These are phyloP conservation scores for Neurospora hispaniola DNA, from an alignment of 495 filamentous ascomycete species.

Conservation along the genomic window DNA sequence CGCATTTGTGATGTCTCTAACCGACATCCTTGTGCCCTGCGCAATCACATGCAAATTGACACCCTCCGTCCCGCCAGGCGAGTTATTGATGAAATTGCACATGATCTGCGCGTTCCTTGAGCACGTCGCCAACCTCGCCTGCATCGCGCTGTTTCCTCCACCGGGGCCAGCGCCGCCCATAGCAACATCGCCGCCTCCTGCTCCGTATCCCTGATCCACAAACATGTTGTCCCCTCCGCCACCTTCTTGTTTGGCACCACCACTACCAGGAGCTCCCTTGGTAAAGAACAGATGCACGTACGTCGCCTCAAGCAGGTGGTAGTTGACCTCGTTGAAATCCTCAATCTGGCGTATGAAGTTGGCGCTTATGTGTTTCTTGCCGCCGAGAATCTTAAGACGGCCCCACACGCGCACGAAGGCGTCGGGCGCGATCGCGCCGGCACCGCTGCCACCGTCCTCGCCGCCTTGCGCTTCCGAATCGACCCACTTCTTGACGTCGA, in stretches of 20 bases:
- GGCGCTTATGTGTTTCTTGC: conserved; percentile 70
- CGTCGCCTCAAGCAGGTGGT: conserved; percentile 80
- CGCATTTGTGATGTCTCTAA: conserved; percentile 59
- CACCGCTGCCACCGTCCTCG: not conserved
- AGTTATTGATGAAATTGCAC: conserved; percentile 50
- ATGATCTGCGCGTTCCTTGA: conserved; percentile 52
- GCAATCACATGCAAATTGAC: conserved; percentile 69
- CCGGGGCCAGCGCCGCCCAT: conserved; percentile 7
- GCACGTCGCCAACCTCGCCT: conserved; percentile 36
- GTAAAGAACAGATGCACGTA: conserved; percentile 78
- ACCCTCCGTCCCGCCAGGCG: conserved; percentile 61
- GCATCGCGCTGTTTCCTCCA: not conserved
- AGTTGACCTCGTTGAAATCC: conserved; percentile 85
- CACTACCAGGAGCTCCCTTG: conserved; percentile 36
- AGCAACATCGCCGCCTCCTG: conserved; percentile 16
- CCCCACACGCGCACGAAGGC: conserved; percentile 78
- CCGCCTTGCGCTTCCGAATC: conserved; percentile 45
- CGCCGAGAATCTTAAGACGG: conserved; percentile 62
- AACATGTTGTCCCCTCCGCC: conserved; percentile 42
- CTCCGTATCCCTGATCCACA: conserved; percentile 37
- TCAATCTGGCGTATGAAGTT: conserved; percentile 66
- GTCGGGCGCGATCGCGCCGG: conserved; percentile 38
- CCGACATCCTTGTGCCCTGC: conserved; percentile 45
- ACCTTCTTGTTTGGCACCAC: conserved; percentile 25
- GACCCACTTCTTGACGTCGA: conserved; percentile 91